Evolutionary conservation across 164 flowering plant species (phyloP).

Genomic region (Tinospora cordifolia): DNA sequence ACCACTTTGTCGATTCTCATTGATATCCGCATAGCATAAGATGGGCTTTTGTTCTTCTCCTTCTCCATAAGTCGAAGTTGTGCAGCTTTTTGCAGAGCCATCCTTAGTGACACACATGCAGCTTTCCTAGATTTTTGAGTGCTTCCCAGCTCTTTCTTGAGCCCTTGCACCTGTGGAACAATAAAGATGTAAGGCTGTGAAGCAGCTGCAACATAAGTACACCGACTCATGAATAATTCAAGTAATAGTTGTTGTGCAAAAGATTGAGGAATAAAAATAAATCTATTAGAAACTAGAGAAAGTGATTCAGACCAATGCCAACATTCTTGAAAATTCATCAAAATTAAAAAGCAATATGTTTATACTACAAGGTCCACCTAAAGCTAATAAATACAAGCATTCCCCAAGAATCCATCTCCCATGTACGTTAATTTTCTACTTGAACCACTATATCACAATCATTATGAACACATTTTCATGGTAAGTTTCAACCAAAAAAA

Average conservation of each 20-base stretch:
- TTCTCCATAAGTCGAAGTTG: conserved; percentile 88
- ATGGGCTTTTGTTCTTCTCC: conserved; percentile 96
- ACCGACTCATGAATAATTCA: conserved; percentile 1
- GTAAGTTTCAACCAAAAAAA: no score
- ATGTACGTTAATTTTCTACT: background rate
- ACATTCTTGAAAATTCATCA: background rate
- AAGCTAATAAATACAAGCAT: background rate
- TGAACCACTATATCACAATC: background rate
- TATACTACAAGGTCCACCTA: background rate
- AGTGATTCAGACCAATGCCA: background rate
- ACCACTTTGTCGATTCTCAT: conserved; percentile 87
- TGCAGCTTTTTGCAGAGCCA: conserved; percentile 89
- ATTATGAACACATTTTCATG: no score
- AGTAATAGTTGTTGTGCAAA: background rate
- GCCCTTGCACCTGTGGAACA: conserved; percentile 58
- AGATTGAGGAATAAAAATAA: background rate
- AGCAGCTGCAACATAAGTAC: background rate
- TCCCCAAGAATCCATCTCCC: background rate
- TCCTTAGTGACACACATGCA: conserved; percentile 74
- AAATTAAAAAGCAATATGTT: background rate
- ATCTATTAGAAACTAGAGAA: background rate
- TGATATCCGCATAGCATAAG: conserved; percentile 97
- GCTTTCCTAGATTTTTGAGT: conserved; percentile 68
- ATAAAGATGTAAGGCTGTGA: conserved; percentile 1
- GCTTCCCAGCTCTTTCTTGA: conserved; percentile 61